phyloP scores from a whole-genome alignment of 768 basidiomycete species.

The Tubosaeta sp. region DNA sequence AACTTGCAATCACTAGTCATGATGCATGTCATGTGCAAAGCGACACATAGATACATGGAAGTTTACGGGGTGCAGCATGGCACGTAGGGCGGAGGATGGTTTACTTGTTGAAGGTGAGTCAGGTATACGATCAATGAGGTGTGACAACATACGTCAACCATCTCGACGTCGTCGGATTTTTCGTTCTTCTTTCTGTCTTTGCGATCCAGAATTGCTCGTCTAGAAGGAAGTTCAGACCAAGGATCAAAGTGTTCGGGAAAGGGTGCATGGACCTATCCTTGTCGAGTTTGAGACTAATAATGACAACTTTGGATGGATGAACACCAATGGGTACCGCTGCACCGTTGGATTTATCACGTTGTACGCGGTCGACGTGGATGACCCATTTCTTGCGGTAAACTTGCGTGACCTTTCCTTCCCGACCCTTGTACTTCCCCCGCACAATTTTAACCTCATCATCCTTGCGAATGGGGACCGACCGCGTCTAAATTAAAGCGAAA shows the following conservation, averaged over 20 bases:
- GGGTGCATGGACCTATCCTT: constrained; percentile 65
- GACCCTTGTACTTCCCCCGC: constrained; percentile 96
- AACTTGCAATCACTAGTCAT: constrained; percentile 25
- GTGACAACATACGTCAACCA: constrained; percentile 63
- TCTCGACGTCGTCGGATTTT: constrained; percentile 65
- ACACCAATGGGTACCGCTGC: constrained; percentile 91
- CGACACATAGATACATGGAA: constrained; percentile 63
- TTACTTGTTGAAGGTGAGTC: constrained; percentile 22
- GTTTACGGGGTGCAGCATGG: constrained; percentile 37
- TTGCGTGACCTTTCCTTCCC: constrained; percentile 97
- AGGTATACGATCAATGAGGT: constrained; percentile 6
- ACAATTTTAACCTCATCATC: constrained; percentile 98
- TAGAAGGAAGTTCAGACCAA: constrained; percentile 25
- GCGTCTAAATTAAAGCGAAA: constrained; percentile 47
- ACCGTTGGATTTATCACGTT: constrained; percentile 96
- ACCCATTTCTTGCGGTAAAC: constrained; percentile 99
- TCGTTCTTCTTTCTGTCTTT: constrained; percentile 72
- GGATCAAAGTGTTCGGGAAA: not conserved
- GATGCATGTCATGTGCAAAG: constrained; percentile 52
- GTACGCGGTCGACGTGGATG: constrained; percentile 96
- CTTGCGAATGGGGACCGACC: constrained; percentile 92
- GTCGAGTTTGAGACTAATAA: constrained; percentile 88
- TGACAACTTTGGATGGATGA: constrained; percentile 95
- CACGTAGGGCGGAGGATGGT: constrained; percentile 10
- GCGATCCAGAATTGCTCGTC: constrained; percentile 82